A percentile compares a stretch with the other conserved stretches of the same genome.
These are phyloP conservation scores for Plantago rigida DNA, from an alignment of 305 asterid species.

Conservation along the genomic window DNA sequence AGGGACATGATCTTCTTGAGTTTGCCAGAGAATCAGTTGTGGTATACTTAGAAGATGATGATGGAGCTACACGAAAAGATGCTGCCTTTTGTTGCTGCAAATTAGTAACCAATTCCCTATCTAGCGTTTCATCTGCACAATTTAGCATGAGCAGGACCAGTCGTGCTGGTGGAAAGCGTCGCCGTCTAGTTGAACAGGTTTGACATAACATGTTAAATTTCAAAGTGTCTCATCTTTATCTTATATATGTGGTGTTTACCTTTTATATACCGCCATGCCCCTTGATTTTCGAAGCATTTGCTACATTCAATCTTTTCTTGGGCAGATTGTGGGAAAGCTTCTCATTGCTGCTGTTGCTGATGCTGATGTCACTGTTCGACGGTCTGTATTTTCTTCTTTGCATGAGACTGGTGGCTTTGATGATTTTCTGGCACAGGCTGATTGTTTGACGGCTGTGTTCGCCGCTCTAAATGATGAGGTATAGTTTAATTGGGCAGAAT, in stretches of 20 bases:
- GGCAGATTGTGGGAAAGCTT: constrained; percentile 83
- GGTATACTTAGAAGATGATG: constrained; percentile 83
- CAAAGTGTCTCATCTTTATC: neutral
- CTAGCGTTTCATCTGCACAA: constrained; percentile 55
- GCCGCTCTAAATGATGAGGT: constrained; percentile 99
- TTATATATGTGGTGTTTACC: too few relatives aligned
- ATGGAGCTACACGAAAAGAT: constrained; percentile 86
- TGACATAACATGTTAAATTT: constrained; percentile 18
- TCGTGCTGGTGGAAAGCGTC: constrained; percentile 82
- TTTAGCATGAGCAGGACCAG: constrained; percentile 66
- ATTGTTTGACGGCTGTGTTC: constrained; percentile 87
- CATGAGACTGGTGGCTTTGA: constrained; percentile 75
- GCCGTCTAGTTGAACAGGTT: constrained; percentile 94
- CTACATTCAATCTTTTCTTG: constrained; percentile 15
- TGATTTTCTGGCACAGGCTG: constrained; percentile 91
- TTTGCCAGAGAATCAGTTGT: constrained; percentile 87
- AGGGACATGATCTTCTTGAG: constrained; percentile 97
- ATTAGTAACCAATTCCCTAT: constrained; percentile 72
- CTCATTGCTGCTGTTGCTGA: constrained; percentile 91
- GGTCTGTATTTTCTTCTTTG: constrained; percentile 71
- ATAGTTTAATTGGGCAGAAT: constrained; percentile 24
- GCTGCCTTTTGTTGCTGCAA: constrained; percentile 98
- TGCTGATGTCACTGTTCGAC: constrained; percentile 85
- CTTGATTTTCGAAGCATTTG: constrained; percentile 16
- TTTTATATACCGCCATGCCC: neutral